phyloP scores from a whole-genome alignment of 2,329 filamentous ascomycete genomes.

The Phyllosticta paracitricarpa region DNA sequence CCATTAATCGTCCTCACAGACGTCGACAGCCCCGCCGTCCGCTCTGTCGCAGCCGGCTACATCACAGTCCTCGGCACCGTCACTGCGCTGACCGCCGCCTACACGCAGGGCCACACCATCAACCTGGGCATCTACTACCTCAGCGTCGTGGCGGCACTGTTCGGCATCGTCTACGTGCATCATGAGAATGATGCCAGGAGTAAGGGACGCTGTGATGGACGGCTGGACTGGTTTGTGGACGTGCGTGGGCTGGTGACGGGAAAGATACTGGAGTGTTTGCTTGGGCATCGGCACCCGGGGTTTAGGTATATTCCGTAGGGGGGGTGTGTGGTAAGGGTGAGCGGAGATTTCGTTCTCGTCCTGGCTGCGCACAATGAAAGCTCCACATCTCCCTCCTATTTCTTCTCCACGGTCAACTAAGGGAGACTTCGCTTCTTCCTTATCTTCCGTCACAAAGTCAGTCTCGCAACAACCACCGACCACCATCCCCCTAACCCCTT shows the following conservation, averaged over 20 bases:
- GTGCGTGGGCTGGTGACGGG: constrained; percentile 20
- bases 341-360: too few species aligned
- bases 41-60: constrained; percentile 47
- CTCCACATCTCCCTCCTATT: too few species aligned
- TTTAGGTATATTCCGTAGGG: constrained; percentile 45
- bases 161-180: constrained; percentile 43
- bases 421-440: too few species aligned
- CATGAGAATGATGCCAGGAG: constrained; percentile 46
- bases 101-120: constrained; percentile 37
- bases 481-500: too few species aligned
- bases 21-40: constrained; percentile 45
- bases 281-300: constrained; percentile 46
- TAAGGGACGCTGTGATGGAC: constrained; percentile 39
- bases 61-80: constrained; percentile 42
- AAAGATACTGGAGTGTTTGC: constrained; percentile 34
- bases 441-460: too few species aligned
- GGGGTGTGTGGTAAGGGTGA: not conserved
- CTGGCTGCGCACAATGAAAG: too few species aligned
- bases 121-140: constrained; percentile 43
- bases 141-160: constrained; percentile 35
- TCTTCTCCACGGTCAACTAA: too few species aligned
- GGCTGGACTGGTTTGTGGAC: constrained; percentile 19
- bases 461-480: too few species aligned
- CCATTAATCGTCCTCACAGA: constrained; percentile 26
- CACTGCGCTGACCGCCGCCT: constrained; percentile 45